Evolutionary conservation across 2,329 filamentous ascomycete species (phyloP).

Genomic region (Talaromyces sp.): DNA sequence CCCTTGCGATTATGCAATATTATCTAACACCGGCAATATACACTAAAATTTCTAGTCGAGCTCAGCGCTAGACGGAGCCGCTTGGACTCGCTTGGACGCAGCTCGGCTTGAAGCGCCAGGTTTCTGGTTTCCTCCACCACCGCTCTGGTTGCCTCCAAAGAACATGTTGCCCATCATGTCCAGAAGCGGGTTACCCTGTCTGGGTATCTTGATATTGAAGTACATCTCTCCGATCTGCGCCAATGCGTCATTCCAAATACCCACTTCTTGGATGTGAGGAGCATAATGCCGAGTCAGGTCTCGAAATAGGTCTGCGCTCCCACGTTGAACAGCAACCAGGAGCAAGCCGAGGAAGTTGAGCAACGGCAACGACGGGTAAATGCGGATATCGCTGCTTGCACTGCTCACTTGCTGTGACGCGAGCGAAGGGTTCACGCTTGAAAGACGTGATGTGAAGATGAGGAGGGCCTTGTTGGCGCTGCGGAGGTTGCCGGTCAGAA

Average conservation of each 20-base stretch:
- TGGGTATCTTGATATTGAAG: conserved; percentile 82
- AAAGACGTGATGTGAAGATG: conserved; percentile 64
- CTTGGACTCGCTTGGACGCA: conserved; percentile 43
- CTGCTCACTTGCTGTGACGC: conserved; percentile 75
- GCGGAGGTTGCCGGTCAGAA: conserved; percentile 82
- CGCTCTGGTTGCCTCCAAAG: conserved; percentile 61
- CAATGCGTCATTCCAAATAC: conserved; percentile 73
- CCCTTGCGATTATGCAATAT: neutral
- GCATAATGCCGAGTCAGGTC: conserved; percentile 79
- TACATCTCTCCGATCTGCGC: conserved; percentile 93
- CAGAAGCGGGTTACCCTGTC: conserved; percentile 85
- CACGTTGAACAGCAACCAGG: conserved; percentile 75
- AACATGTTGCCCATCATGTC: conserved; percentile 98
- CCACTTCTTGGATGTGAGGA: conserved; percentile 67
- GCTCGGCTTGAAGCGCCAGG: conserved; percentile 34
- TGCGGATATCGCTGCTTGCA: conserved; percentile 63
- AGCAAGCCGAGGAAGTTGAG: conserved; percentile 89
- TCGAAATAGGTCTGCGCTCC: conserved; percentile 69
- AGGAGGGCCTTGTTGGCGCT: conserved; percentile 79
- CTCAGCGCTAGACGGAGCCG: conserved; percentile 38
- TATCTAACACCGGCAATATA: neutral
- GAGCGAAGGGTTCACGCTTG: conserved; percentile 53
- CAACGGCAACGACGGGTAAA: conserved; percentile 88
- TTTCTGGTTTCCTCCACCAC: conserved; percentile 32
- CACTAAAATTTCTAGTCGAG: conserved; percentile 30